Evolutionary conservation across 805 yeast species (phyloP), one percentile per base, ranked within the genome.

Genomic region (Schizosaccharomyces cryophilus): DNA sequence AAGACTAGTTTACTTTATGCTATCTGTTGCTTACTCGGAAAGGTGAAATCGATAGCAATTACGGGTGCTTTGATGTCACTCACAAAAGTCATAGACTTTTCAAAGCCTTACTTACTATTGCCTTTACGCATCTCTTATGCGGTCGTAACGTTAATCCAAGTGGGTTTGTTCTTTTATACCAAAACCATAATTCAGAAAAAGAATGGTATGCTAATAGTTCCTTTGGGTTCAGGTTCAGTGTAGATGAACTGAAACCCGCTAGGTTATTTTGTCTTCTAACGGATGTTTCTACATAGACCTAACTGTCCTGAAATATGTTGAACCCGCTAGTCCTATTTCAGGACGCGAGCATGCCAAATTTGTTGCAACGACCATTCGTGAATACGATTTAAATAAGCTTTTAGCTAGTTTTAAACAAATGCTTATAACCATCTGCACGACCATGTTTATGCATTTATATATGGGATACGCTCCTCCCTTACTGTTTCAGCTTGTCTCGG

Each of bases 381-480:
- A 93, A 67, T 93, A 93, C 77, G 98, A 93, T 73, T 7, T n/a
- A 4, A 15, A 29, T 31, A 17, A 59, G n/a, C 54, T 59, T 5
- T 19, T 30, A 15, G n/a, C 40, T 21, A n/a, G 24, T 11, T 42
- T 29, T 42, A 87, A 86, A 74, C 81, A 94, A 65, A 80, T 87
- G 66, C 83, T 84, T 77, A 85, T 94, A 64, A 85, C 94, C 65
- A 71, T 89, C 67, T 96, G 95, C 68, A 88, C 90, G 95, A 89
- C 93, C 88, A 95, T 84, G 30, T 85, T 90, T 82, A 89, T 90
- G 97, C 98, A 93, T 74, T 70, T 93, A 64, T 90, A 90, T 81
- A 82, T 93, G 94, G 85, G 87, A 74, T 93, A 87, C 79, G 88
- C 96, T 73, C 88, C 93, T 75, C 98, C 98, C 63, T 80, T 93